Evolutionary conservation across 23 red algal species (phyloP).

Genomic region (Gracilaria gracilis): DNA sequence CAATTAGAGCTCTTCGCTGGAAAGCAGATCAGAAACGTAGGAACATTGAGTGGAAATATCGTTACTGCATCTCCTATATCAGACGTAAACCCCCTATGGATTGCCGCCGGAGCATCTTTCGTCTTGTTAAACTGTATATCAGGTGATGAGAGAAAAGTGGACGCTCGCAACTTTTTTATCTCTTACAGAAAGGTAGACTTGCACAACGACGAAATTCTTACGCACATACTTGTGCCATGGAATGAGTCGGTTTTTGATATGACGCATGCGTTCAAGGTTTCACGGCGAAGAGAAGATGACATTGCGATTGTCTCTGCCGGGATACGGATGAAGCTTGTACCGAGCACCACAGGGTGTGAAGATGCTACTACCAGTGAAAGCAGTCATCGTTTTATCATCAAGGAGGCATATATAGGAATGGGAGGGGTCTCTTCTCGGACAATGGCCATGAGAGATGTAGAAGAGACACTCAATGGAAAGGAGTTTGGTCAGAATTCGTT

Average conservation of each 20-base stretch:
- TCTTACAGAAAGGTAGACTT: constrained; percentile 74
- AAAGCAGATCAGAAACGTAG: constrained; percentile 85
- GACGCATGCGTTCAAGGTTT: constrained; percentile 77
- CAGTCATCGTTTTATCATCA: constrained; percentile 15
- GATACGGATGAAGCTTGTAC: constrained; percentile 54
- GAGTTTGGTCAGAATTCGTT: constrained; percentile 41
- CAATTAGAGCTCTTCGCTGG: constrained; percentile 85
- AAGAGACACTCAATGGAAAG: constrained; percentile 24
- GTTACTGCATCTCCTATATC: constrained; percentile 94
- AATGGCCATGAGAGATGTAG: constrained; percentile 42
- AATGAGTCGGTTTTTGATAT: constrained; percentile 61
- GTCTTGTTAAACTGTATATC: constrained; percentile 35
- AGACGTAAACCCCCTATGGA: constrained; percentile 87
- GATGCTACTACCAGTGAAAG: not conserved
- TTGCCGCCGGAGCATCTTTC: constrained; percentile 71
- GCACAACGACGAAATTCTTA: constrained; percentile 60
- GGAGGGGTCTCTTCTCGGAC: constrained; percentile 81
- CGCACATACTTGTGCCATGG: constrained; percentile 69
- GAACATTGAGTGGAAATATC: constrained; percentile 81
- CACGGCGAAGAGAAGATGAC: constrained; percentile 84
- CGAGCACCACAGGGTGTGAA: not conserved
- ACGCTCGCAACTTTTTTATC: constrained; percentile 74
- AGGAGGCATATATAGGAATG: constrained; percentile 44
- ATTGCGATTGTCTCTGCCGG: constrained; percentile 92
- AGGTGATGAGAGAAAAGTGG: constrained; percentile 22